phyloP scores from a whole-genome alignment of 208 protist species.

The Wallacemonas rigidus region DNA sequence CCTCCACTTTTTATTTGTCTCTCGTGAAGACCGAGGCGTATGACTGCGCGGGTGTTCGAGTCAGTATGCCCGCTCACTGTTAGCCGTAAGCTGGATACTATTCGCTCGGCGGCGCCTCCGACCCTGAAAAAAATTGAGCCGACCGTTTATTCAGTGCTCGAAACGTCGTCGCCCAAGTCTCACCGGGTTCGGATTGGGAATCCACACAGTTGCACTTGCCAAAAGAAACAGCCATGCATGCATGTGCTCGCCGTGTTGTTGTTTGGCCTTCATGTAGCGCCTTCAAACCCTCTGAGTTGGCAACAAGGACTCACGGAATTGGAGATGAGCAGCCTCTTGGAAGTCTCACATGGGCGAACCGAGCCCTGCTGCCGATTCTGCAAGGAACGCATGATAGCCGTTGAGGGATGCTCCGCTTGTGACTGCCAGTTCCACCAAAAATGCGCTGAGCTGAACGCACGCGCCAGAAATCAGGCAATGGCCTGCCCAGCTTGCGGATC shows the following conservation, averaged over 20 bases:
- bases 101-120: neutral
- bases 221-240: constrained; percentile 50
- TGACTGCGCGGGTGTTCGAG: constrained; percentile 4
- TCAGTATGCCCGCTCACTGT: neutral
- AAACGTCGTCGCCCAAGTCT: neutral
- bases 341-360: constrained; percentile 1
- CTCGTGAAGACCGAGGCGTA: neutral
- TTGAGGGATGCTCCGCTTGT: constrained; percentile 19
- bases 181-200: constrained; percentile 16
- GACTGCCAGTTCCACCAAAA: constrained; percentile 26
- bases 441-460: constrained; percentile 28
- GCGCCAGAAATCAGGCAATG: neutral
- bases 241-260: constrained; percentile 71
- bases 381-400: constrained; percentile 8
- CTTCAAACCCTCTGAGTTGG: constrained; percentile 61
- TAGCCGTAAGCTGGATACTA: neutral
- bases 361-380: constrained; percentile 35
- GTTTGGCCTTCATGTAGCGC: constrained; percentile 38
- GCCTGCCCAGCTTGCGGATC: neutral
- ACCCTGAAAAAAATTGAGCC: constrained; percentile 23
- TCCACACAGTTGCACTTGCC: constrained; percentile 66
- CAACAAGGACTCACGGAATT: constrained; percentile 60
- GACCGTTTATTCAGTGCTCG: constrained; percentile 35
- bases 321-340: constrained; percentile 56
- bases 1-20: too few relatives aligned